These are phyloP conservation scores for Hanseniaspora lachancei DNA, from an alignment of 805 yeast species.

Conservation along the genomic window DNA sequence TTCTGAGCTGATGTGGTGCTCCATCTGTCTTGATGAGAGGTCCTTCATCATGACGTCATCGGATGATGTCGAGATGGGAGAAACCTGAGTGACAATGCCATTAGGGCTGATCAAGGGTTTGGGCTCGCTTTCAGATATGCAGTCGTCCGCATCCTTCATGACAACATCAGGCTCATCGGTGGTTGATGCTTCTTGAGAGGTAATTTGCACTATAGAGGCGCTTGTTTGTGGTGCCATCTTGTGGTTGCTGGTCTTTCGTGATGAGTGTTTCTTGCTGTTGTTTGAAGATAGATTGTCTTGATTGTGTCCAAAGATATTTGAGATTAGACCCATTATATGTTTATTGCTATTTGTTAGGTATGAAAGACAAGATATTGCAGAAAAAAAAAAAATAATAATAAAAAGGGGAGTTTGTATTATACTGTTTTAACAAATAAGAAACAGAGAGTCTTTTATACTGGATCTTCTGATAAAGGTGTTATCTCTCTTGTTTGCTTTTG, in stretches of 20 bases:
- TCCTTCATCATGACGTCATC: slow-evolving; percentile 9
- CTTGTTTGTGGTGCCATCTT: background rate
- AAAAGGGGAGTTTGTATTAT: too few species aligned
- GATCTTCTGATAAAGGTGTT: too few species aligned
- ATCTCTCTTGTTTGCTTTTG: background rate
- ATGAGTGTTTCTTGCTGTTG: slow-evolving; percentile 21
- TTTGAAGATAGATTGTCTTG: slow-evolving; percentile 11
- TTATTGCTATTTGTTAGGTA: background rate
- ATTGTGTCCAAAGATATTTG: slow-evolving; percentile 9
- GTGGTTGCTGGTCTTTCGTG: background rate
- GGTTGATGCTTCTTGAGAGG: background rate
- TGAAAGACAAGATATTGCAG: background rate
- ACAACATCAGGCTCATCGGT: slow-evolving; percentile 7
- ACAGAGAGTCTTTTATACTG: too few species aligned
- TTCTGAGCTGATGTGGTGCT: slow-evolving; percentile 1
- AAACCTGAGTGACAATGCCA: slow-evolving; percentile 6
- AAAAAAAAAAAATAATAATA: too few species aligned
- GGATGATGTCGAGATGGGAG: slow-evolving; percentile 8
- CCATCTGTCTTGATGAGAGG: background rate
- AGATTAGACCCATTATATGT: slow-evolving; percentile 6
- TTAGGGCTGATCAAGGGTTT: background rate
- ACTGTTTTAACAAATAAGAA: too few species aligned
- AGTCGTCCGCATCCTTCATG: slow-evolving; percentile 2
- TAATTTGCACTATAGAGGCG: background rate
- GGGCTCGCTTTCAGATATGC: background rate